Conservation (phyloP, 1,139 yeast species). For the Hansenula lynferdii region DNA sequence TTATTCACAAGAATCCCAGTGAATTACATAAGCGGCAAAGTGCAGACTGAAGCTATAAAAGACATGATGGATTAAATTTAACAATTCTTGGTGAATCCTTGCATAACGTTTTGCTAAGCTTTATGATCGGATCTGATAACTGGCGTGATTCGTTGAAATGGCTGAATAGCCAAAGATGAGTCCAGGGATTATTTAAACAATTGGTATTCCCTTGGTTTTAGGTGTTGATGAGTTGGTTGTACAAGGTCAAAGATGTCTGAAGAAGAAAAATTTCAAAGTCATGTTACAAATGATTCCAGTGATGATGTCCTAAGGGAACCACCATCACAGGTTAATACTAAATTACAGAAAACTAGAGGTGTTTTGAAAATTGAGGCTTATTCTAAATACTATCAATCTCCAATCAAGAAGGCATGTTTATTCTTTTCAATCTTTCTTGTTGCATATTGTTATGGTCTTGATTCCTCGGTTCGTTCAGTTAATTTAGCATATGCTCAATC, state of each 20-base stretch:
- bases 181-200: too few species aligned
- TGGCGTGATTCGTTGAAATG: too few species aligned
- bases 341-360: constrained; percentile 8
- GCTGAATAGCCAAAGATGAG: too few species aligned
- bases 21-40: too few species aligned
- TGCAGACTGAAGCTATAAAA: too few species aligned
- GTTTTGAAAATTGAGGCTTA: constrained; percentile 8
- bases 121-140: too few species aligned
- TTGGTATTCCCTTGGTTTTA: too few species aligned
- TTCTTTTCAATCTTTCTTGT: constrained; percentile 48
- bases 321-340: constrained; percentile 2
- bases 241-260: not conserved
- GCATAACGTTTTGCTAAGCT: too few species aligned
- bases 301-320: not conserved
- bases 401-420: not conserved
- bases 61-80: too few species aligned
- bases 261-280: not conserved
- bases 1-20: too few species aligned
- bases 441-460: constrained; percentile 62
- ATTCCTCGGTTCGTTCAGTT: constrained; percentile 44
- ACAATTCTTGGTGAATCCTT: too few species aligned
- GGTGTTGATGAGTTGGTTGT: too few species aligned
- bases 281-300: not conserved
- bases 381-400: constrained; percentile 2
- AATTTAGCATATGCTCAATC: constrained; percentile 50